These are phyloP conservation scores for Pinus albicaulis DNA, from an alignment of 75 land plant species.

Conservation along the genomic window DNA sequence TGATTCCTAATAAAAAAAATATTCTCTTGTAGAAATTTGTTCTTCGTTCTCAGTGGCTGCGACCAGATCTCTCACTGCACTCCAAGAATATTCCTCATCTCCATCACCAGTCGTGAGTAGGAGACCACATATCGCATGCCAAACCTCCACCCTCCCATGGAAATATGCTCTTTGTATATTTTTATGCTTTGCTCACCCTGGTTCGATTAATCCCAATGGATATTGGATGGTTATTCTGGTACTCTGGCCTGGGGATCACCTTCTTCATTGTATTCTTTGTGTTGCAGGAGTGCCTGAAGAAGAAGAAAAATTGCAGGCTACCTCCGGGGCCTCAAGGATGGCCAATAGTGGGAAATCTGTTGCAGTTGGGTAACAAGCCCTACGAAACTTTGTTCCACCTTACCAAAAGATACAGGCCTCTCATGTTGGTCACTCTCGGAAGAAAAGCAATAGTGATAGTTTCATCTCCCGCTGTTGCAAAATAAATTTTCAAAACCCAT, in stretches of 20 bases:
- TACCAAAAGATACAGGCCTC: constrained; percentile 24
- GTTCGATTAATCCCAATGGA: no score
- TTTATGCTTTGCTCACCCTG: no score
- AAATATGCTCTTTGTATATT: no score
- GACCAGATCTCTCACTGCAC: no score
- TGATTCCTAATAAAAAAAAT: no score
- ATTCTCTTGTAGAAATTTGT: no score
- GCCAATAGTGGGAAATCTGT: constrained; percentile 41
- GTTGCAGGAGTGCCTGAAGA: background rate
- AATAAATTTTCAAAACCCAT: constrained; percentile 25
- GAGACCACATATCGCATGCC: no score
- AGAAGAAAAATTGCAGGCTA: background rate
- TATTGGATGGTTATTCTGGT: no score
- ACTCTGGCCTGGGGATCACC: background rate
- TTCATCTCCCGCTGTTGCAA: constrained; percentile 25
- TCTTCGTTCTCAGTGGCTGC: no score
- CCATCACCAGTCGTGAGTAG: no score
- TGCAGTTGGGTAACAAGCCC: constrained; percentile 19
- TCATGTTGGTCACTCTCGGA: constrained; percentile 35
- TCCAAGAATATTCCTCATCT: no score
- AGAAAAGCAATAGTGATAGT: constrained; percentile 10
- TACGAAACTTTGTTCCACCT: constrained; percentile 16
- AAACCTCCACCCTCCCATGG: no score
- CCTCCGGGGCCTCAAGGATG: constrained; percentile 40
- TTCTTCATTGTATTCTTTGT: background rate